Conservation (phyloP, 768 basidiomycete genomes). For the Boletus speciosus region DNA sequence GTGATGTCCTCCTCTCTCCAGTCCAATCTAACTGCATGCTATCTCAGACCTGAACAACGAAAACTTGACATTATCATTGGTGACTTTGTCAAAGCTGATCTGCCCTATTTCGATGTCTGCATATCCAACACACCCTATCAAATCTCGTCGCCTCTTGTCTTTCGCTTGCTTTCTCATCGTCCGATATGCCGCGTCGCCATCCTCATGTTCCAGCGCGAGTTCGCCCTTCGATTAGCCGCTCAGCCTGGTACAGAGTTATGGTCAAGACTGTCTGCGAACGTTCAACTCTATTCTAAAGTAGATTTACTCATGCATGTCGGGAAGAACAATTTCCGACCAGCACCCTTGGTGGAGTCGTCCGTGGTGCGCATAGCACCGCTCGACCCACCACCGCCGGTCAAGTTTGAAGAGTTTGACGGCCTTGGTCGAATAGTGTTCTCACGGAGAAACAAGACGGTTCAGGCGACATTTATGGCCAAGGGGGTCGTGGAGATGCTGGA, state of each 20-base stretch:
- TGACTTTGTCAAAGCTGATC: constrained; percentile 96
- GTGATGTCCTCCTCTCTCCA: not conserved
- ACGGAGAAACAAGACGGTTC: constrained; percentile 83
- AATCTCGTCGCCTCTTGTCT: constrained; percentile 96
- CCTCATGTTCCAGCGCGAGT: constrained; percentile 99
- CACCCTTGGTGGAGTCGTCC: constrained; percentile 90
- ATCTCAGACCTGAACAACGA: constrained; percentile 82
- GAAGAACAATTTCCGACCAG: constrained; percentile 95
- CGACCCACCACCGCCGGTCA: constrained; percentile 93
- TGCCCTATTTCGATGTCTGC: constrained; percentile 98
- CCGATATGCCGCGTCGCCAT: constrained; percentile 92
- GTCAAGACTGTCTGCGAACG: constrained; percentile 94
- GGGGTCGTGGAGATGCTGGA: constrained; percentile 95
- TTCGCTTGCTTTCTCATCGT: constrained; percentile 93
- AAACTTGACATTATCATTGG: constrained; percentile 95
- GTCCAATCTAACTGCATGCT: not conserved
- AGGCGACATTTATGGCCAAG: constrained; percentile 89
- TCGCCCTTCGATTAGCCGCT: constrained; percentile 89
- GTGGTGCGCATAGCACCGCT: constrained; percentile 89
- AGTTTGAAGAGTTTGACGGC: constrained; percentile 98
- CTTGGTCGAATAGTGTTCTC: constrained; percentile 88
- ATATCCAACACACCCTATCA: constrained; percentile 99
- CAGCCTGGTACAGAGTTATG: constrained; percentile 80
- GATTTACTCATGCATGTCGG: constrained; percentile 95
- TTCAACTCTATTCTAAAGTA: constrained; percentile 95